These are phyloP conservation scores for Colletotrichum caudatum DNA, from an alignment of 2,329 filamentous ascomycete genomes.

Conservation along the genomic window DNA sequence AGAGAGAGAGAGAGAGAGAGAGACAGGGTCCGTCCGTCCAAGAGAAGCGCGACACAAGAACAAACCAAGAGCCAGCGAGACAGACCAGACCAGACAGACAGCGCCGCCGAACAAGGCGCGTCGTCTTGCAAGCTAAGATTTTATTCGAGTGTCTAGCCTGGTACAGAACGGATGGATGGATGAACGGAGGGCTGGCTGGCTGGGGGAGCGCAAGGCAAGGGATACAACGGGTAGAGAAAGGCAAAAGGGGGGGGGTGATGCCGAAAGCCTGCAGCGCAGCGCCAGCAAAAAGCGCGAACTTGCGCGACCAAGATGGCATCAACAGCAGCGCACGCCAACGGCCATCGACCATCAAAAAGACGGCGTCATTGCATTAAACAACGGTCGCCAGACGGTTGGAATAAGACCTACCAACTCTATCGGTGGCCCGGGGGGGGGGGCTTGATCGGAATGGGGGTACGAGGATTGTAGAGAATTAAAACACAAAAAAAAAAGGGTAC, in stretches of 20 bases:
- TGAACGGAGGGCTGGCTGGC: not conserved
- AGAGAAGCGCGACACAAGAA: slow-evolving; percentile 18
- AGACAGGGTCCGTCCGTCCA: not conserved
- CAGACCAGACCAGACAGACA: too few relatives aligned
- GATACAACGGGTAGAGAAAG: not conserved
- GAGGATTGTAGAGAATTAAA: slow-evolving; percentile 42
- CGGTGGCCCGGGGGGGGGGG: slow-evolving; percentile 48
- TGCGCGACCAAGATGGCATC: slow-evolving; percentile 41
- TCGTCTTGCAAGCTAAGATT: slow-evolving; percentile 6
- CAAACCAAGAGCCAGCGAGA: not conserved
- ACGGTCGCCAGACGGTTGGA: slow-evolving; percentile 47
- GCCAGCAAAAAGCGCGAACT: slow-evolving; percentile 24
- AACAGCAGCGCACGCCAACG: slow-evolving; percentile 45
- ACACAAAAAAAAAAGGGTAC: slow-evolving; percentile 42
- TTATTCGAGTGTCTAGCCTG: not conserved
- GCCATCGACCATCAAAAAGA: slow-evolving; percentile 44
- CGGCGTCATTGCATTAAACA: slow-evolving; percentile 43
- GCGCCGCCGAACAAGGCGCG: not conserved
- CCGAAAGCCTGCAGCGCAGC: slow-evolving; percentile 18
- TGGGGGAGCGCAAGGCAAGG: slow-evolving; percentile 11
- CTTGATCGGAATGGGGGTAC: slow-evolving; percentile 46
- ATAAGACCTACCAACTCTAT: slow-evolving; percentile 45
- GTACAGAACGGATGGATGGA: slow-evolving; percentile 10
- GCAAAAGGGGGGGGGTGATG: not conserved
- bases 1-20: not conserved